Percentiles rank a stretch among this genome's conserved stretches.
Conservation (phyloP, 1,284 basidiomycete genomes). For the Irpex lacteus region DNA sequence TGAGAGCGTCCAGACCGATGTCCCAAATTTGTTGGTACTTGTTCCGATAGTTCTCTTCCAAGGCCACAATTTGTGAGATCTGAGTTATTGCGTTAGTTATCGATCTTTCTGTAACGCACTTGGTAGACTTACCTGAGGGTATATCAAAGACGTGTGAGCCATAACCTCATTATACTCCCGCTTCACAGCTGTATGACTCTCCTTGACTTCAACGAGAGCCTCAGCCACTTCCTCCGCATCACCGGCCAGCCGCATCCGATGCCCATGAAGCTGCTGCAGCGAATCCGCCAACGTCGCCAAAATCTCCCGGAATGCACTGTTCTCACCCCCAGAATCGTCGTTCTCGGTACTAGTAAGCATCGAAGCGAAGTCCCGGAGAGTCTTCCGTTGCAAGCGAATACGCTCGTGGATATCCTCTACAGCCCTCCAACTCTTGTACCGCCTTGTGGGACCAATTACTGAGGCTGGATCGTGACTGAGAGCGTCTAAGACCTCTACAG, state of each 20-base stretch:
- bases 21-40: conserved; percentile 77
- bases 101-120: background rate
- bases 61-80: conserved; percentile 62
- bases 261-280: conserved; percentile 37
- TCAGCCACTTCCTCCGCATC: conserved; percentile 48
- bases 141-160: conserved; percentile 67
- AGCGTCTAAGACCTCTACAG: conserved; percentile 65
- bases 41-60: conserved; percentile 74
- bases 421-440: conserved; percentile 57
- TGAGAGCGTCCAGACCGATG: conserved; percentile 69
- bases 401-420: conserved; percentile 71
- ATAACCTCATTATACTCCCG: conserved; percentile 61
- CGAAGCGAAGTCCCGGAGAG: conserved; percentile 43
- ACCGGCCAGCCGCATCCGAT: conserved; percentile 36
- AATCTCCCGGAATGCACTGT: conserved; percentile 52
- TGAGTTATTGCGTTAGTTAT: conserved; percentile 24
- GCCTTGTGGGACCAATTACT: conserved; percentile 59
- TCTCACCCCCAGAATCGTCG: conserved; percentile 4
- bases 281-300: conserved; percentile 44
- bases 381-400: conserved; percentile 53
- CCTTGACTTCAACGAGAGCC: conserved; percentile 49
- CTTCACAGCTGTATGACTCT: conserved; percentile 55
- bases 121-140: conserved; percentile 51
- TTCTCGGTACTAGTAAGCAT: conserved; percentile 10
- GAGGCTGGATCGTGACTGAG: conserved; percentile 72